These are phyloP conservation scores for Claviceps maximensis DNA, from an alignment of 2,329 filamentous ascomycete genomes.

Conservation along the genomic window DNA sequence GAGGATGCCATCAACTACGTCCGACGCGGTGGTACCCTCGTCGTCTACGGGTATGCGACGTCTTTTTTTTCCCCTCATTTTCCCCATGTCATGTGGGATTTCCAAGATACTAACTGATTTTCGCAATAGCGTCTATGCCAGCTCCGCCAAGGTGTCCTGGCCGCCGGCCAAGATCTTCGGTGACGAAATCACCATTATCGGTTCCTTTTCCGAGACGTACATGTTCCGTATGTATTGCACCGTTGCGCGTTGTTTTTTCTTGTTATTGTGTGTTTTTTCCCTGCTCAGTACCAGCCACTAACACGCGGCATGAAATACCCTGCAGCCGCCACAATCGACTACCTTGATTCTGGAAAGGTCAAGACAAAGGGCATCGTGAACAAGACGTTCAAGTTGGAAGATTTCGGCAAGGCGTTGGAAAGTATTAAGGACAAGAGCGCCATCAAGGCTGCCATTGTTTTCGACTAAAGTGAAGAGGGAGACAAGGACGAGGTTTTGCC, in stretches of 20 bases:
- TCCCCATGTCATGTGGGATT: not conserved
- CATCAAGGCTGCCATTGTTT: conserved; percentile 63
- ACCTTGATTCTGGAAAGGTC: conserved; percentile 46
- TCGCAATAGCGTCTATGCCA: conserved; percentile 44
- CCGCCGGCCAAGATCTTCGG: conserved; percentile 59
- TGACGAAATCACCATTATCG: conserved; percentile 58
- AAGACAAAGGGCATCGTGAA: conserved; percentile 57
- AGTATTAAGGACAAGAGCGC: conserved; percentile 59
- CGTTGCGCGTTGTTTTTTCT: not conserved
- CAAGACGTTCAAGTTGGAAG: conserved; percentile 59
- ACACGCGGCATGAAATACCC: not conserved
- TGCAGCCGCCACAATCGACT: conserved; percentile 31
- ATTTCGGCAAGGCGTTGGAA: conserved; percentile 58
- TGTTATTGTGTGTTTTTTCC: not conserved
- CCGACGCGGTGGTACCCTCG: conserved; percentile 55
- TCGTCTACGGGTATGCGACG: conserved; percentile 43
- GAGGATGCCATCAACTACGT: conserved; percentile 61
- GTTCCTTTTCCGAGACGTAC: conserved; percentile 60
- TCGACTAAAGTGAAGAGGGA: conserved; percentile 38
- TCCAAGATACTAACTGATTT: conserved; percentile 2
- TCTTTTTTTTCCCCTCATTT: not conserved
- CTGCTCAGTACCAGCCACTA: not conserved
- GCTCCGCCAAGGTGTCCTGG: conserved; percentile 50
- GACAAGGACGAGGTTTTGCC: not conserved
- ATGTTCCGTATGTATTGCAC: conserved; percentile 46